phyloP scores from a whole-genome alignment of 2,329 filamentous ascomycete genomes.

The Trichoderma afroharzianum region DNA sequence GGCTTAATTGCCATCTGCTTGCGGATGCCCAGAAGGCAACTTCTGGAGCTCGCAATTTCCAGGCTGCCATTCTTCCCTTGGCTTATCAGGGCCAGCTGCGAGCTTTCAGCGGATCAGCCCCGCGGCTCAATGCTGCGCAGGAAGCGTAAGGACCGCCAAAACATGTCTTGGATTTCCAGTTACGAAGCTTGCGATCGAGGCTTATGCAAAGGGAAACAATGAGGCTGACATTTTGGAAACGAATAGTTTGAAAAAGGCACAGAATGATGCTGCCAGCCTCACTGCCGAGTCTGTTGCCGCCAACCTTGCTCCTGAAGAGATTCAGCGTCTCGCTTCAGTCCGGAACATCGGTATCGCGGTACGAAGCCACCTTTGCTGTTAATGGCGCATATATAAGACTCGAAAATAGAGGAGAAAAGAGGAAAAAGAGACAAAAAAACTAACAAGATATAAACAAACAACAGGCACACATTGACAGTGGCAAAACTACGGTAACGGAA shows the following conservation, averaged over 20 bases:
- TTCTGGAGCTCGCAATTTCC: slow-evolving; percentile 28
- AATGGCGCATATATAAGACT: background rate
- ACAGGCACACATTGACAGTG: slow-evolving; percentile 94
- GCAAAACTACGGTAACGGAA: slow-evolving; percentile 95
- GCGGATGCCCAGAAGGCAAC: slow-evolving; percentile 28
- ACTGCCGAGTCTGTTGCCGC: slow-evolving; percentile 64
- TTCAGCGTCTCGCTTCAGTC: slow-evolving; percentile 71
- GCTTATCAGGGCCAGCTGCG: slow-evolving; percentile 26
- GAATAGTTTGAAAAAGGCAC: slow-evolving; percentile 47
- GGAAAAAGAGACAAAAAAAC: background rate
- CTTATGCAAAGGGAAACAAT: background rate
- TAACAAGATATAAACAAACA: background rate
- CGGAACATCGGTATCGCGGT: slow-evolving; percentile 98
- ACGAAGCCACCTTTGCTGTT: slow-evolving; percentile 28
- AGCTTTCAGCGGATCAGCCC: slow-evolving; percentile 33
- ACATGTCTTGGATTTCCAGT: background rate
- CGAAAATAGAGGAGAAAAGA: background rate
- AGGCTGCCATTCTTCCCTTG: slow-evolving; percentile 24
- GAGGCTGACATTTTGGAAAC: background rate
- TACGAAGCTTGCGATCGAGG: background rate
- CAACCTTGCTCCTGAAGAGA: slow-evolving; percentile 78
- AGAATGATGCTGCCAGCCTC: slow-evolving; percentile 49
- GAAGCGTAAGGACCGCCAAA: slow-evolving; percentile 36
- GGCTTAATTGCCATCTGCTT: slow-evolving; percentile 40
- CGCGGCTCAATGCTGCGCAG: slow-evolving; percentile 35